phyloP scores from a whole-genome alignment of 352 stramenopile genomes.

The Phytophthora palmivora region DNA sequence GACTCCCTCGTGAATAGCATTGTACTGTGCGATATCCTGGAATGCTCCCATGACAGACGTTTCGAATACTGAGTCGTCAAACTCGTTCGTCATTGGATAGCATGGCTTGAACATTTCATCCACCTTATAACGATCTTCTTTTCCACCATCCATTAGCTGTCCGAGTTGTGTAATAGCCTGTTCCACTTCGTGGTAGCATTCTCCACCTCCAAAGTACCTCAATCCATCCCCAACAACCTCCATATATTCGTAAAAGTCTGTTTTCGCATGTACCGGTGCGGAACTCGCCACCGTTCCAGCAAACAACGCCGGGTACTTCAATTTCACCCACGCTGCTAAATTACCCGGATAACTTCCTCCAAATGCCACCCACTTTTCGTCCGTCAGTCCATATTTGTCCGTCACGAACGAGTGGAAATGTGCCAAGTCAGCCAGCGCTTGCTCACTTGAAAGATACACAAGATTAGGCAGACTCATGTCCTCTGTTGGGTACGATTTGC shows the following conservation, averaged over 20 bases:
- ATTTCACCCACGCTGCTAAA: slow-evolving; percentile 92
- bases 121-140: slow-evolving; percentile 53
- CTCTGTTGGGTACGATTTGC: slow-evolving; percentile 88
- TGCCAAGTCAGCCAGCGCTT: slow-evolving; percentile 93
- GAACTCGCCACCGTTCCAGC: slow-evolving; percentile 92
- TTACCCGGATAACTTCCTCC: slow-evolving; percentile 96
- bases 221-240: slow-evolving; percentile 83
- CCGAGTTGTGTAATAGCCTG: slow-evolving; percentile 59
- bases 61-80: slow-evolving; percentile 85
- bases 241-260: slow-evolving; percentile 90
- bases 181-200: slow-evolving; percentile 83
- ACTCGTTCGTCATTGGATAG: slow-evolving; percentile 78
- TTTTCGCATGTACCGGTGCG: slow-evolving; percentile 86
- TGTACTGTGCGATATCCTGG: slow-evolving; percentile 84
- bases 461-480: slow-evolving; percentile 87
- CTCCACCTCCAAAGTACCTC: slow-evolving; percentile 83
- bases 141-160: slow-evolving; percentile 59
- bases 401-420: slow-evolving; percentile 87
- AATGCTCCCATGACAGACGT: slow-evolving; percentile 80
- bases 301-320: slow-evolving; percentile 95
- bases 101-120: slow-evolving; percentile 67
- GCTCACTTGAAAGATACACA: slow-evolving; percentile 88
- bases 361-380: slow-evolving; percentile 92
- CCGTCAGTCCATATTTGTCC: slow-evolving; percentile 66
- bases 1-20: slow-evolving; percentile 51